Conservation (phyloP, 306 rosid species). For the Quercus aquifolioides region DNA sequence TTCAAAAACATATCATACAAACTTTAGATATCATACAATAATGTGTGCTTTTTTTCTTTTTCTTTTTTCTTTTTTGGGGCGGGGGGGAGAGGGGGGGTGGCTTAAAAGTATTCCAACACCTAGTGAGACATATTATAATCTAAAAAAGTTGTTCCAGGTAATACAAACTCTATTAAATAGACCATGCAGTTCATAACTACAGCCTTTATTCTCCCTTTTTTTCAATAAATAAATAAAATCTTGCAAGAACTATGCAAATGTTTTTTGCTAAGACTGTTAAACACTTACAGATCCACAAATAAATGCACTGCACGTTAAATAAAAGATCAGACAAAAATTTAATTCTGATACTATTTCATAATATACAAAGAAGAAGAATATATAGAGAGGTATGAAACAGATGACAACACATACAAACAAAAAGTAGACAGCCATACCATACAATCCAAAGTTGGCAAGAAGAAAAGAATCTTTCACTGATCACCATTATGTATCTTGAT, state of each 20-base stretch:
- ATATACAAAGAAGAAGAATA: conserved; percentile 33
- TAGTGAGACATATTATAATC: not conserved
- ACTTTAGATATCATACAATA: conserved; percentile 18
- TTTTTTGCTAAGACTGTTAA: conserved; percentile 8
- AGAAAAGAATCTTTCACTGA: conserved; percentile 26
- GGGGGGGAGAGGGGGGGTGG: not conserved
- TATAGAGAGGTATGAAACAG: conserved; percentile 15
- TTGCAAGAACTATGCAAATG: conserved; percentile 7
- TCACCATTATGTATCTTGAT: conserved; percentile 58
- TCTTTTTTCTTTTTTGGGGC: rapidly evolving
- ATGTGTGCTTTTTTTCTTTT: not conserved
- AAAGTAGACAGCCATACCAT: conserved; percentile 36
- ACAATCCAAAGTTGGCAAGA: conserved; percentile 30
- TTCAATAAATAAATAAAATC: not conserved
- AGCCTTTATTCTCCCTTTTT: conserved; percentile 11
- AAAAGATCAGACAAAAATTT: conserved; percentile 21
- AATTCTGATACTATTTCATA: conserved; percentile 15
- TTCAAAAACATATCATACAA: not conserved
- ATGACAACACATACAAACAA: conserved; percentile 19
- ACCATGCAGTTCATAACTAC: not conserved
- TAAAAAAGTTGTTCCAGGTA: not conserved
- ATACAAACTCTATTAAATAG: conserved; percentile 11
- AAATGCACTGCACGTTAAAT: not conserved
- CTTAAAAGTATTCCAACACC: not conserved
- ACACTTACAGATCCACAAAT: not conserved